Evolutionary conservation across 2,329 filamentous ascomycete genomes (phyloP).

Genomic region (Colletotrichum siamense): DNA sequence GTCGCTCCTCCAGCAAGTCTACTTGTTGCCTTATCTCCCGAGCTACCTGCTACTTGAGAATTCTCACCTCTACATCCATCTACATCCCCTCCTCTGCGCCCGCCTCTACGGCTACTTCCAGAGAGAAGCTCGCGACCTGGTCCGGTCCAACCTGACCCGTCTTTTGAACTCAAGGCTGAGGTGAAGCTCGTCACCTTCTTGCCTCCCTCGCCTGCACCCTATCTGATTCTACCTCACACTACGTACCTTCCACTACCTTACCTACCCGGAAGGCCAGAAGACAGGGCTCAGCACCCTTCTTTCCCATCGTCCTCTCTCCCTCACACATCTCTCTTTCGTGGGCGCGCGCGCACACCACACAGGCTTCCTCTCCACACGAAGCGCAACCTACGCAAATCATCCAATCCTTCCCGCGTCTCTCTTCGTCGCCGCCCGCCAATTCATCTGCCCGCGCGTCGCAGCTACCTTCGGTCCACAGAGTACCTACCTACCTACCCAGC

Average conservation of each 20-base stretch:
- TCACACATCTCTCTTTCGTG: not conserved
- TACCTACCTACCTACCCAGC: not conserved
- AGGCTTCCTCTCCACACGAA: not conserved
- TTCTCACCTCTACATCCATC: constrained; percentile 1
- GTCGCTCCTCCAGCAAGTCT: not conserved
- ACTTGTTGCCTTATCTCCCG: not conserved
- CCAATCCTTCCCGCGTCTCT: not conserved
- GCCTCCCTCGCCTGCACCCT: not conserved
- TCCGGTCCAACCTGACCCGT: not conserved
- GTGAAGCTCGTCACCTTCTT: not conserved
- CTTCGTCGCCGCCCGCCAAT: not conserved
- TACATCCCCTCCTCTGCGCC: not conserved
- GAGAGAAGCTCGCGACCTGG: not conserved
- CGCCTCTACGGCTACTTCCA: not conserved
- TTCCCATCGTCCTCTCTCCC: not conserved
- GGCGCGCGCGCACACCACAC: not conserved
- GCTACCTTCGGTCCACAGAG: not conserved
- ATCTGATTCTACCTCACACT: not conserved
- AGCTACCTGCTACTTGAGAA: not conserved
- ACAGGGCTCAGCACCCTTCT: not conserved
- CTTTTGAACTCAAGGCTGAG: not conserved
- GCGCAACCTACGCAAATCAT: not conserved
- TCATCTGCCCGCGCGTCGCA: not conserved
- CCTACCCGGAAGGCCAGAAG: not conserved
- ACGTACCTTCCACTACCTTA: not conserved